These are phyloP conservation scores for Yamadazyma friedrichii DNA, from an alignment of 1,139 yeast species.

Conservation along the genomic window DNA sequence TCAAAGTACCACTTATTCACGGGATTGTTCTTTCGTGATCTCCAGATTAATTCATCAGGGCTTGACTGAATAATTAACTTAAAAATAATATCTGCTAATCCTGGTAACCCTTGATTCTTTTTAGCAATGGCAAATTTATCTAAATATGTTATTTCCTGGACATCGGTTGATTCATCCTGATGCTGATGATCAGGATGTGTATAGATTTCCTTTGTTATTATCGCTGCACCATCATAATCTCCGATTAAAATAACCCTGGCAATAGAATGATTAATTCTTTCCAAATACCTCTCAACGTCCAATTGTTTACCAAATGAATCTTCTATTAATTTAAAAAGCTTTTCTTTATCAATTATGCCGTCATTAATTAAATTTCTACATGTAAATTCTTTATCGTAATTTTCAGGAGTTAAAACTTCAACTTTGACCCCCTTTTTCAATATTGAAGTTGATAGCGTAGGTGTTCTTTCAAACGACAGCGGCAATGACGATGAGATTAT, in stretches of 20 bases:
- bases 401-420: constrained; percentile 40
- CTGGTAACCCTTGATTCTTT: constrained; percentile 83
- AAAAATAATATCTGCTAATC: constrained; percentile 90
- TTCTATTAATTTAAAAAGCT: constrained; percentile 62
- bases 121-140: constrained; percentile 92
- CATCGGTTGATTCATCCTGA: constrained; percentile 6
- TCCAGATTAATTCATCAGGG: constrained; percentile 80
- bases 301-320: constrained; percentile 75
- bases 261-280: constrained; percentile 60
- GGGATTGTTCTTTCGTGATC: constrained; percentile 81
- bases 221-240: constrained; percentile 94
- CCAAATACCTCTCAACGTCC: constrained; percentile 62
- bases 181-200: background rate
- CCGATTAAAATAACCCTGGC: constrained; percentile 86
- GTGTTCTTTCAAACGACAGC: constrained; percentile 62
- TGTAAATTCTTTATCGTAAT: constrained; percentile 35
- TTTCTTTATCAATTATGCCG: constrained; percentile 53
- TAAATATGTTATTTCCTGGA: constrained; percentile 56
- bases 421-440: constrained; percentile 77
- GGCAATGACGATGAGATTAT: constrained; percentile 93
- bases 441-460: constrained; percentile 72
- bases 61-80: constrained; percentile 71
- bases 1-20: constrained; percentile 98
- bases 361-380: constrained; percentile 43
- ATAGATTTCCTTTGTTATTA: constrained; percentile 69